Percentiles rank a stretch among this genome's conserved stretches.
phyloP scores from a whole-genome alignment of 1,139 yeast genomes.

The Zygosaccharomyces pseudobailii region DNA sequence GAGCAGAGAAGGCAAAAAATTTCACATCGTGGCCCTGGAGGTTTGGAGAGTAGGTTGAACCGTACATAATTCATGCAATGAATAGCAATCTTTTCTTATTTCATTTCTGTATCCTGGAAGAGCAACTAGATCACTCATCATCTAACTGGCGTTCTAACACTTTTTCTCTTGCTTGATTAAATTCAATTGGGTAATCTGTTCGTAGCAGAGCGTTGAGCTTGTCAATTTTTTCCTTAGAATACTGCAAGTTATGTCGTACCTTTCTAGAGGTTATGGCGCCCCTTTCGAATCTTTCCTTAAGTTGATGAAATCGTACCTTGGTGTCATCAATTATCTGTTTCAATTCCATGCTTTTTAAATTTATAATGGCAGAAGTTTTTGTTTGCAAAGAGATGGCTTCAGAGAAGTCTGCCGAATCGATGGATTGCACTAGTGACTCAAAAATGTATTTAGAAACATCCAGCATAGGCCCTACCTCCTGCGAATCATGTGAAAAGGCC shows the following conservation, averaged over 20 bases:
- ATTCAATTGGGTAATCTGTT: constrained; percentile 31
- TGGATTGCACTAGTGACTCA: constrained; percentile 26
- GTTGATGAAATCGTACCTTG: constrained; percentile 14
- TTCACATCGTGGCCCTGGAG: constrained; percentile 72
- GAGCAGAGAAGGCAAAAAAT: constrained; percentile 55
- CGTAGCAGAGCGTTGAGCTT: constrained; percentile 20
- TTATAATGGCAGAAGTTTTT: constrained; percentile 32
- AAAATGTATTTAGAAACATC: constrained; percentile 31
- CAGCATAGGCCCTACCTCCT: constrained; percentile 29
- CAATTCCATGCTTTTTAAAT: constrained; percentile 30
- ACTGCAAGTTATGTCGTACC: constrained; percentile 20
- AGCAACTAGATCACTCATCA: constrained; percentile 1
- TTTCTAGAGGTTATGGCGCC: constrained; percentile 21
- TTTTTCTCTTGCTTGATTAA: constrained; percentile 30
- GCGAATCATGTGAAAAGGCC: constrained; percentile 18
- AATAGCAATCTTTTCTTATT: background rate
- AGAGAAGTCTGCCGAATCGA: constrained; percentile 31
- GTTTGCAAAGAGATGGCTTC: constrained; percentile 31
- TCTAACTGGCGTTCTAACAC: constrained; percentile 25
- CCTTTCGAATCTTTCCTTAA: constrained; percentile 21
- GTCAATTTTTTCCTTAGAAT: constrained; percentile 20
- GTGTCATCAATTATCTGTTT: constrained; percentile 26
- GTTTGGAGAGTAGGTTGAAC: constrained; percentile 68
- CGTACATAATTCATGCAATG: background rate
- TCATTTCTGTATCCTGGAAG: background rate